phyloP scores from a whole-genome alignment of 805 yeast species.

The Myxozyma kluyveri region DNA sequence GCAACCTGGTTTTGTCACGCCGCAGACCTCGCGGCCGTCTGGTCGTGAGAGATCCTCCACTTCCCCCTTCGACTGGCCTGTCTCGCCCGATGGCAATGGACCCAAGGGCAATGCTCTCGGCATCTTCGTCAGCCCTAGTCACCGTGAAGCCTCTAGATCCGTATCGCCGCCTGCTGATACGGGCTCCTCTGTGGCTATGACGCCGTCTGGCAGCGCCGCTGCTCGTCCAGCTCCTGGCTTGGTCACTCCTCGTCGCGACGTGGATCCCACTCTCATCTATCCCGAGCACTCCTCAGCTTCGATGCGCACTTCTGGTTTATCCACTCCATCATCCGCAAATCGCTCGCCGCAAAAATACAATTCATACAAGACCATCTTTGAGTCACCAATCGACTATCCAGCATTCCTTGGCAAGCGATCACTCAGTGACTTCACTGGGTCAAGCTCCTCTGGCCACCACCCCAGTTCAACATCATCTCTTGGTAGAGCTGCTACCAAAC shows the following conservation, averaged over 20 bases:
- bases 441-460: constrained; percentile 10
- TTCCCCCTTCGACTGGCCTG: constrained; percentile 9
- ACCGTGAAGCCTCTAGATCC: too few relatives aligned
- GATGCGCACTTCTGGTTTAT: background rate
- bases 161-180: too few relatives aligned
- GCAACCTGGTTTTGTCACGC: constrained; percentile 12
- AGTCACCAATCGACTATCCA: constrained; percentile 24
- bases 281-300: too few relatives aligned
- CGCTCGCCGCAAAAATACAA: background rate
- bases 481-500: background rate
- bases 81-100: constrained; percentile 3
- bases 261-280: constrained; percentile 20
- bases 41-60: constrained; percentile 9
- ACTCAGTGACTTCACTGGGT: constrained; percentile 16
- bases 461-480: background rate
- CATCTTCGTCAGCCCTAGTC: constrained; percentile 15
- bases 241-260: constrained; percentile 7
- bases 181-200: too few relatives aligned
- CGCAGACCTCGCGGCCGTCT: constrained; percentile 18
- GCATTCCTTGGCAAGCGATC: constrained; percentile 24
- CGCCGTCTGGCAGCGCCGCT: too few relatives aligned
- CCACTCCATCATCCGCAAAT: background rate
- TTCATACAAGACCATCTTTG: constrained; percentile 16
- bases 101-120: constrained; percentile 25
- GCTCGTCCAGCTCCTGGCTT: background rate